Evolutionary conservation across 1,139 yeast species (phyloP).

Genomic region (Kodamaea fungicola): DNA sequence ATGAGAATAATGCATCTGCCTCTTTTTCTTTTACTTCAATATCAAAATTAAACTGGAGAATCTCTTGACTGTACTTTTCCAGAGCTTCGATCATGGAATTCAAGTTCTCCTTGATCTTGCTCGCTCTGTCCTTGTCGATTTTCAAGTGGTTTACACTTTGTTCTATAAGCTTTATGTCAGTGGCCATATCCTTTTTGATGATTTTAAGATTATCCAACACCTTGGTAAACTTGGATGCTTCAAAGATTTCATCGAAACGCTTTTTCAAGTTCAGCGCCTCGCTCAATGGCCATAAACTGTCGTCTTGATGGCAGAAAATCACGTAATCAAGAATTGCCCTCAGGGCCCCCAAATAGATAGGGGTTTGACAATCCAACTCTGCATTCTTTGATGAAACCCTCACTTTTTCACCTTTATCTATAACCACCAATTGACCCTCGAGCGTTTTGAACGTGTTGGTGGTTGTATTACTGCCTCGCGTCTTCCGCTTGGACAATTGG

Average conservation of each 20-base stretch:
- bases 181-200: slow-evolving; percentile 72
- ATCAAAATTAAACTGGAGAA: slow-evolving; percentile 41
- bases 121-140: slow-evolving; percentile 71
- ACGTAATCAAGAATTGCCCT: slow-evolving; percentile 87
- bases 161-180: slow-evolving; percentile 70
- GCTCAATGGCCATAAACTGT: slow-evolving; percentile 91
- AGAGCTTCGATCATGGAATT: slow-evolving; percentile 42
- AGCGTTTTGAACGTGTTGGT: slow-evolving; percentile 76
- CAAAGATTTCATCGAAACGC: slow-evolving; percentile 93
- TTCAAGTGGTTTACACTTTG: slow-evolving; percentile 76
- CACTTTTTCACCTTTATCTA: slow-evolving; percentile 55
- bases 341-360: slow-evolving; percentile 82
- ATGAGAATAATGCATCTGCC: slow-evolving; percentile 62
- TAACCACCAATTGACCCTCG: slow-evolving; percentile 79
- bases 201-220: slow-evolving; percentile 78
- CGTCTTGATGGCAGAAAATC: slow-evolving; percentile 97
- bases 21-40: slow-evolving; percentile 54
- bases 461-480: slow-evolving; percentile 24
- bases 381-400: slow-evolving; percentile 80
- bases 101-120: slow-evolving; percentile 50
- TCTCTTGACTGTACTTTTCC: slow-evolving; percentile 45
- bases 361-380: slow-evolving; percentile 81
- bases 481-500: slow-evolving; percentile 62
- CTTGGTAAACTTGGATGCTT: slow-evolving; percentile 89
- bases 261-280: slow-evolving; percentile 89